Percentiles rank a stretch among this genome's conserved stretches.
Evolutionary conservation across 2,329 filamentous ascomycete species (phyloP).

Genomic region (Exophiala oligosperma): DNA sequence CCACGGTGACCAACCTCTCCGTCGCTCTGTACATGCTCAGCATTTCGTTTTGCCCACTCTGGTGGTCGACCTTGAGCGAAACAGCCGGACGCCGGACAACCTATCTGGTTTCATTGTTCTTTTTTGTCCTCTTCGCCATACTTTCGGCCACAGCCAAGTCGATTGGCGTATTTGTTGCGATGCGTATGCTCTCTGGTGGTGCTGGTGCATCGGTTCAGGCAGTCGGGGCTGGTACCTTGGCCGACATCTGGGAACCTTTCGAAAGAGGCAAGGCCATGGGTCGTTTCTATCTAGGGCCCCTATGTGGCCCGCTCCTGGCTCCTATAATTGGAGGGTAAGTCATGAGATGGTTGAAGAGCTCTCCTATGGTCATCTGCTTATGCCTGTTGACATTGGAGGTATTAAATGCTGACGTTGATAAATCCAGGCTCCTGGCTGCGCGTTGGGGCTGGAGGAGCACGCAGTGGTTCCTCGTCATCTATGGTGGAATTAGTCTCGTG

Average conservation of each 20-base stretch:
- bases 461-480: conserved; percentile 75
- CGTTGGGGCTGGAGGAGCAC: conserved; percentile 72
- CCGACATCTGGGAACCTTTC: conserved; percentile 73
- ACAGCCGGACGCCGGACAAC: conserved; percentile 70
- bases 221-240: conserved; percentile 79
- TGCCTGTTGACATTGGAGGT: too few species aligned
- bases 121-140: conserved; percentile 71
- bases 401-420: too few species aligned
- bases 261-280: conserved; percentile 80
- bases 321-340: conserved; percentile 71
- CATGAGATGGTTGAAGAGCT: too few species aligned
- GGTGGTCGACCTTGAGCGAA: conserved; percentile 85
- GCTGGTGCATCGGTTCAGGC: conserved; percentile 79
- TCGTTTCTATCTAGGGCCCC: conserved; percentile 76
- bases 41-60: conserved; percentile 82
- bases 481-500: conserved; percentile 52
- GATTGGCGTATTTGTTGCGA: conserved; percentile 74
- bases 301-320: conserved; percentile 71
- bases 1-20: conserved; percentile 72
- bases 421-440: conserved; percentile 53
- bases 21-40: conserved; percentile 79
- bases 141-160: conserved; percentile 67
- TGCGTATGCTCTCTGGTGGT: conserved; percentile 72
- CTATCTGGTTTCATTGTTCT: conserved; percentile 70
- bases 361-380: too few species aligned